These are phyloP conservation scores for Aspergillus egyptiacus DNA, from an alignment of 495 filamentous ascomycete genomes.

Conservation along the genomic window DNA sequence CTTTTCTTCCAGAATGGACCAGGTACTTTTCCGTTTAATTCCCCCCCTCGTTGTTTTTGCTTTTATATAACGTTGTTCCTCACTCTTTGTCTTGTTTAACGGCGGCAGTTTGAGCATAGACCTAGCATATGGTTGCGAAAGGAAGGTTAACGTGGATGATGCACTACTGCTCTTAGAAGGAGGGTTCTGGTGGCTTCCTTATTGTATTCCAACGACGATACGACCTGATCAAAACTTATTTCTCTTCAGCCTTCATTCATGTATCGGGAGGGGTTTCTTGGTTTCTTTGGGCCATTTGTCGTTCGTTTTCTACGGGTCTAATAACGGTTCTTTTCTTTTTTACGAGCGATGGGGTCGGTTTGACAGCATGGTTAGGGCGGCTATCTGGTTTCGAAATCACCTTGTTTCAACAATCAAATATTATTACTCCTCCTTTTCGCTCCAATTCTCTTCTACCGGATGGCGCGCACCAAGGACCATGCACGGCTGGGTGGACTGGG, in stretches of 20 bases:
- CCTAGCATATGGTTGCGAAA: conserved; percentile 19
- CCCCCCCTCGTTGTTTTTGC: conserved; percentile 7
- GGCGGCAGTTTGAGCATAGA: conserved; percentile 26
- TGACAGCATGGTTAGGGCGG: conserved; percentile 26
- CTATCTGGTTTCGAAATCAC: conserved; percentile 21
- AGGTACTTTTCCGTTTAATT: background rate
- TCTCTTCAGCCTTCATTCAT: conserved; percentile 12
- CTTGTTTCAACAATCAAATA: conserved; percentile 12
- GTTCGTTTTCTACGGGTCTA: conserved; percentile 2
- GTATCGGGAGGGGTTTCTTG: conserved; percentile 11
- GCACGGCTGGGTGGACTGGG: too few relatives aligned
- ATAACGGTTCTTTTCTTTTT: conserved; percentile 16
- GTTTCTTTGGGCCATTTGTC: too few relatives aligned
- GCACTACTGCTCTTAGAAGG: conserved; percentile 23
- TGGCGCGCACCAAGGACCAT: too few relatives aligned
- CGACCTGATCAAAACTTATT: conserved; percentile 16
- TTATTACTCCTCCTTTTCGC: conserved; percentile 3
- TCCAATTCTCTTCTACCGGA: too few relatives aligned
- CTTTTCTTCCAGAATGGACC: conserved; percentile 18
- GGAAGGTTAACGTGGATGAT: conserved; percentile 20
- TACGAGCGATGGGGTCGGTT: conserved; percentile 25
- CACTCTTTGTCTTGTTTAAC: conserved; percentile 14
- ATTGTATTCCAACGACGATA: conserved; percentile 18
- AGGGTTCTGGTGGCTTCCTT: conserved; percentile 21
- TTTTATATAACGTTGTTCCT: background rate